Evolutionary conservation across 225 moss, liverwort and hornwort genomes (phyloP), one percentile per base, ranked within the genome.

Genomic region (Lunularia cruciata): DNA sequence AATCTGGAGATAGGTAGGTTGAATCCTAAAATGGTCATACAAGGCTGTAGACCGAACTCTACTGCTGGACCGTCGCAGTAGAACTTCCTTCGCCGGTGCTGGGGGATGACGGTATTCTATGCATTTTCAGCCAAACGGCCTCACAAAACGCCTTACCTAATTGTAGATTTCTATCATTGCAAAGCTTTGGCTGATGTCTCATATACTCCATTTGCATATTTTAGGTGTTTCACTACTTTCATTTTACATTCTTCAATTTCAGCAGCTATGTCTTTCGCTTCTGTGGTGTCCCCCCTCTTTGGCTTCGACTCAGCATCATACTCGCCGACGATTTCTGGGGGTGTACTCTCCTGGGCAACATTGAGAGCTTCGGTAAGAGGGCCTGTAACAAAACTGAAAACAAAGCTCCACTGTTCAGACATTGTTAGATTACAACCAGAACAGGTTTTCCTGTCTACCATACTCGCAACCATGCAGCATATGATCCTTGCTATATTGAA

Each of bases 361-460:
- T 92, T 95, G 32, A 92, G 86, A 9, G 85, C 82, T 72, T 90
- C 90, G 18, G 90, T 83, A 45, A 95, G 78, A 60, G 88, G 78
- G 40, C 86, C 89, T 68, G 95, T 90, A 34, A 79, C 67, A 56
- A 95, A 92, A 52, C 90, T 94, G 79, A 3, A 58, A 12, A 45
- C 16, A 11, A 34, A 25, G 2, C 15, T 27, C 6, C 2, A 8
- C 28, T 15, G 9, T 25, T 32, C 19, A 49, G 6, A 46, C 4
- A 63, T 8, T 23, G 47, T 59, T 53, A 42, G 7, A 22, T 30
- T 32, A 35, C 28, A 31, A 59, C 34, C 1, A 18, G 16, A n/a
- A 48, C 3, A 11, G 1, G 6, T 48, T 8, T 20, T n/a, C 5
- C 5, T 1, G 6, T 3, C 5, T 48, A 19, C 13, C 2, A 23